Base-by-base conservation (phyloP, 2,329 filamentous ascomycete species). In the Epichloe festucae region DNA sequence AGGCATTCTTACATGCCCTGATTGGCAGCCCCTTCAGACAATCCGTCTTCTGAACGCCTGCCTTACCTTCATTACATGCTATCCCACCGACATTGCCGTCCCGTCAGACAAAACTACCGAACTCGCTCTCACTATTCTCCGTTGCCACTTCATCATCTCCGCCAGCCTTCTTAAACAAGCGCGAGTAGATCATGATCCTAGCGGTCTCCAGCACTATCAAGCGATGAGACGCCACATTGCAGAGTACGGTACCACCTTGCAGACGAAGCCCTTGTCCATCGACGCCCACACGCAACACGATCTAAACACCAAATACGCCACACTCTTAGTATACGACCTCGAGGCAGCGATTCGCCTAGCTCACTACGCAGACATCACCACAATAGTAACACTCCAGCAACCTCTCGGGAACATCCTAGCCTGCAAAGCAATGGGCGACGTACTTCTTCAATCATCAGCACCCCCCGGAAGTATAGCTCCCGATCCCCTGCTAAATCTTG, bases 241-340 rank as follows among this genome's bases (percentile, higher is more conserved):
- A 35, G 36, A 52, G 38, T 54, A 48, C 40, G 31, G 19, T 4
- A 27, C 14, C 10, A 36, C 10, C 36, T 38, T 52, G 12, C 19
- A 36, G 44, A 11, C 11, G 23, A 36, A 21, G 27, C 5, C 10
- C 36, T 35, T 38, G 3, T n/a, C 14, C 19, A 60, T 77, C 0
- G 69, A 75, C 19, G 68, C 72, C 12, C 65, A 68, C 1, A 66
- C 71, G 1, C 66, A 69, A 15, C 56, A 67, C 1, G 82, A 87
- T 59, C 69, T 88, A 15, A 59, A 71, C 6, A 65, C 69, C 2
- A 90, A 89, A 60, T 70, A 85, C 38, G 74, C 82, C 5, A 77
- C 81, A 2, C 67, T 95, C 17, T 70, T 88, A 7, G 79, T 85
- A 0, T 87, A 90, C 56, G 85, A 93, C 57, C 86, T 95, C 54